Evolutionary conservation across 176 grass and related monocot species (phyloP).

Genomic region (Alopecurus myosuroides): DNA sequence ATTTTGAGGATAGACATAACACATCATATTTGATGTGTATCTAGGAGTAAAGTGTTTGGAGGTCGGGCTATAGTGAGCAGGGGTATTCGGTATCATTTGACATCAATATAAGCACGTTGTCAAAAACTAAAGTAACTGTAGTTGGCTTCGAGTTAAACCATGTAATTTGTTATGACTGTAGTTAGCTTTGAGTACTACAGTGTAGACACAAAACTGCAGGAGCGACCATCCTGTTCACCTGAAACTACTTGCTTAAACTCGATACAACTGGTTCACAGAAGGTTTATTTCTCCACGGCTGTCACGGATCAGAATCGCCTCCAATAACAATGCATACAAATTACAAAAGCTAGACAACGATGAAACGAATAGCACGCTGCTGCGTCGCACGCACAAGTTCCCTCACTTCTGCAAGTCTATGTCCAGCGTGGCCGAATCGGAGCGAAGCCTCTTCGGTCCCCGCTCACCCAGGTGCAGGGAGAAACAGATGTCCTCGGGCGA

Average conservation of each 20-base stretch:
- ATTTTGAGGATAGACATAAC: neutral
- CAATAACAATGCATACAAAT: slow-evolving; percentile 7
- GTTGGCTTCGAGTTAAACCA: neutral
- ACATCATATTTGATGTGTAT: no score
- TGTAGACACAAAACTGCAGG: slow-evolving; percentile 23
- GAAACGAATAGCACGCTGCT: neutral
- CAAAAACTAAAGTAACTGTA: no score
- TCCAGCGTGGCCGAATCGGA: slow-evolving; percentile 33
- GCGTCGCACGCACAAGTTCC: neutral
- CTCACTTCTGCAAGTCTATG: slow-evolving; percentile 64
- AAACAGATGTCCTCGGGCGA: slow-evolving; percentile 55
- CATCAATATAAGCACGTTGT: no score
- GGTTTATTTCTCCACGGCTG: neutral
- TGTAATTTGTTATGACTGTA: neutral
- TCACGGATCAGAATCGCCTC: slow-evolving; percentile 5
- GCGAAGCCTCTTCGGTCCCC: slow-evolving; percentile 57
- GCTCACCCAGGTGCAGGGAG: slow-evolving; percentile 61
- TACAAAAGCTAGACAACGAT: neutral
- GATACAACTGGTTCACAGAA: neutral
- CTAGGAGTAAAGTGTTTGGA: no score
- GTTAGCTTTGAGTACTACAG: neutral
- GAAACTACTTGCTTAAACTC: neutral
- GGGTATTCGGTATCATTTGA: no score
- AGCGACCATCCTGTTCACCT: neutral
- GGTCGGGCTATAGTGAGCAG: no score